Evolutionary conservation across 1,139 yeast species (phyloP).

Genomic region (Pichia sp.): DNA sequence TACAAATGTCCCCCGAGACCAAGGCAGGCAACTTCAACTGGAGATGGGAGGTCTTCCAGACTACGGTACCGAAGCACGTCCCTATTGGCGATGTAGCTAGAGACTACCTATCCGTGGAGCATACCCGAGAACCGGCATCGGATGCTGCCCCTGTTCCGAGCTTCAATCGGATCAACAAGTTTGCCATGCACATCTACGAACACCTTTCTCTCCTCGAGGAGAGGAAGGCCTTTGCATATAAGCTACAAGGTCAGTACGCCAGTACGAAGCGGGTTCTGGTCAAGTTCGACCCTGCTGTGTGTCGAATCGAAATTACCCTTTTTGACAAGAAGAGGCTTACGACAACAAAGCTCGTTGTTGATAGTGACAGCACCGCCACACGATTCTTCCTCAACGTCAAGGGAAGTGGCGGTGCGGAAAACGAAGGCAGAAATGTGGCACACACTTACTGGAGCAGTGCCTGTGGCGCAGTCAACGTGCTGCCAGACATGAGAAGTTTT

Average conservation of each 20-base stretch:
- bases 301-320: conserved; percentile 1
- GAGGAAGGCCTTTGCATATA: conserved; percentile 14
- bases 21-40: conserved; percentile 17
- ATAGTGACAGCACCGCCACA: neutral
- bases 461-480: neutral
- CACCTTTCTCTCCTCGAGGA: conserved; percentile 23
- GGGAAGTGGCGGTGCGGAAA: neutral
- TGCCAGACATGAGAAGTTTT: neutral
- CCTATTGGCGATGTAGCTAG: conserved; percentile 25
- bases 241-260: neutral
- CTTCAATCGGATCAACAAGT: conserved; percentile 19
- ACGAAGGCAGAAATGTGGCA: neutral
- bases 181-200: conserved; percentile 25
- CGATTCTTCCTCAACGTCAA: neutral
- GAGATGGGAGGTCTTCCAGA: conserved; percentile 37
- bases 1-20: neutral
- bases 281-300: conserved; percentile 1
- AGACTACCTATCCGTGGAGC: conserved; percentile 14
- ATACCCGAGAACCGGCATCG: neutral
- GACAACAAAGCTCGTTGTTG: neutral
- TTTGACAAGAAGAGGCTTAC: neutral
- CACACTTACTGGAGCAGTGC: neutral
- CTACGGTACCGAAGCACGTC: conserved; percentile 41
- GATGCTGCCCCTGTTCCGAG: neutral
- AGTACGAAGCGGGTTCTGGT: neutral